Percentiles rank a stretch among this genome's conserved stretches.
phyloP scores from a whole-genome alignment of 2,329 filamentous ascomycete genomes.

The Coniochaeta pulveracea region DNA sequence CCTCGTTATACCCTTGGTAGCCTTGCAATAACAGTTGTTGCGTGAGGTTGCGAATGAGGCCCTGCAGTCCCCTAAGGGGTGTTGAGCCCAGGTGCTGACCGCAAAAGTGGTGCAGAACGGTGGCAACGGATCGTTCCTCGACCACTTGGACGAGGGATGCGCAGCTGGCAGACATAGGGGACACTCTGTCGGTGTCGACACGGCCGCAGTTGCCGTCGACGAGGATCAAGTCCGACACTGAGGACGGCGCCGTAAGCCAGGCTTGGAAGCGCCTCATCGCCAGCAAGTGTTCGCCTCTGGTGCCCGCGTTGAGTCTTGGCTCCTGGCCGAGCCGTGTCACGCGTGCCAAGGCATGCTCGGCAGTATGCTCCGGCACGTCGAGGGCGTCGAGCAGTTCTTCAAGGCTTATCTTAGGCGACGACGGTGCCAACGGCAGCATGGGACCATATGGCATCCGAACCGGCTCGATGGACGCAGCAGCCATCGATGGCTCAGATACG shows the following conservation, averaged over 20 bases:
- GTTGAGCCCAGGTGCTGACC: neutral
- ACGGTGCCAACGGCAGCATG: neutral
- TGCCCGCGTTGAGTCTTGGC: neutral
- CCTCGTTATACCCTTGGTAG: neutral
- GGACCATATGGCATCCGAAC: neutral
- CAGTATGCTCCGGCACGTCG: neutral
- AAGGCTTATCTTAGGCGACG: neutral
- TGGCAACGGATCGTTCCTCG: neutral
- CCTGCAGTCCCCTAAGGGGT: neutral
- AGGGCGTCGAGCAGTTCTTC: neutral
- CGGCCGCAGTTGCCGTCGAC: neutral
- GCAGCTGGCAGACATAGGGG: neutral
- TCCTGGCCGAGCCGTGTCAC: neutral
- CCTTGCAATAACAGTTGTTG: neutral
- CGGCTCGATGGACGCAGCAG: neutral
- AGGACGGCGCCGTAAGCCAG: neutral
- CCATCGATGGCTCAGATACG: neutral
- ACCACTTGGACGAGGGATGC: neutral
- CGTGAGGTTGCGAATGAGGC: neutral
- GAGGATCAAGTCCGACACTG: neutral
- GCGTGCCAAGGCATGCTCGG: neutral
- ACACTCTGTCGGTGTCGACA: neutral
- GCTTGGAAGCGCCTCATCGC: neutral
- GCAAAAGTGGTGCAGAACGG: slow-evolving; percentile 1
- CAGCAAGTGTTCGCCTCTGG: neutral